phyloP scores from a whole-genome alignment of 2,329 filamentous ascomycete genomes.

The Seiridium cupressi region DNA sequence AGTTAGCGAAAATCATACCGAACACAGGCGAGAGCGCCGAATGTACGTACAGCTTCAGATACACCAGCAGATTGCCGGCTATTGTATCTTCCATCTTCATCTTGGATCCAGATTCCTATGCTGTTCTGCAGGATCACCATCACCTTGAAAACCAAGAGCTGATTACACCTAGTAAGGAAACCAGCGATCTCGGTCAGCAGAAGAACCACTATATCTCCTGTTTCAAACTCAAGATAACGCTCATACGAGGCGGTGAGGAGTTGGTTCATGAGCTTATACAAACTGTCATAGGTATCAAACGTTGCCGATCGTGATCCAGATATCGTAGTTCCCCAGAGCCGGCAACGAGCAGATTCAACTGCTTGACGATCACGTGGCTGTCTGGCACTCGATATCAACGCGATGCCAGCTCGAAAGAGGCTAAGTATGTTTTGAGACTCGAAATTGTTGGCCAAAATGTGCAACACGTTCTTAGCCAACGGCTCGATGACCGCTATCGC shows the following conservation, averaged over 20 bases:
- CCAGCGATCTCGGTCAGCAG: slow-evolving; percentile 53
- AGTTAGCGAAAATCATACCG: slow-evolving; percentile 23
- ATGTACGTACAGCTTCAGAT: slow-evolving; percentile 43
- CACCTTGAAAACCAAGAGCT: slow-evolving; percentile 50
- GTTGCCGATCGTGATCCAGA: slow-evolving; percentile 37
- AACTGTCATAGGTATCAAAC: slow-evolving; percentile 62
- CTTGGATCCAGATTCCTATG: slow-evolving; percentile 62
- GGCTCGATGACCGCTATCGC: slow-evolving; percentile 70
- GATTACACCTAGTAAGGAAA: slow-evolving; percentile 50
- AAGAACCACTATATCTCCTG: slow-evolving; percentile 32
- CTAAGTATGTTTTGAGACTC: slow-evolving; percentile 19
- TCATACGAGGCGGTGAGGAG: slow-evolving; percentile 56
- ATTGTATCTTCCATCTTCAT: slow-evolving; percentile 44
- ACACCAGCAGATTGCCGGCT: slow-evolving; percentile 38
- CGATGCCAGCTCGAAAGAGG: slow-evolving; percentile 33
- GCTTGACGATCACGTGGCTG: slow-evolving; percentile 61
- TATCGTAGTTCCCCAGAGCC: slow-evolving; percentile 61
- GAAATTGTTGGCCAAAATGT: slow-evolving; percentile 25
- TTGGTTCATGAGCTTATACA: slow-evolving; percentile 60
- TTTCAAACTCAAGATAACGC: slow-evolving; percentile 35
- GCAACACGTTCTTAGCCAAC: slow-evolving; percentile 55
- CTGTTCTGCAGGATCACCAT: slow-evolving; percentile 62
- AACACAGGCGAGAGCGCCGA: background rate
- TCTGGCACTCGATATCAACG: slow-evolving; percentile 44
- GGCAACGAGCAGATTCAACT: slow-evolving; percentile 62